phyloP scores from a whole-genome alignment of 2,329 filamentous ascomycete species.

The Pseudocercospora musae region DNA sequence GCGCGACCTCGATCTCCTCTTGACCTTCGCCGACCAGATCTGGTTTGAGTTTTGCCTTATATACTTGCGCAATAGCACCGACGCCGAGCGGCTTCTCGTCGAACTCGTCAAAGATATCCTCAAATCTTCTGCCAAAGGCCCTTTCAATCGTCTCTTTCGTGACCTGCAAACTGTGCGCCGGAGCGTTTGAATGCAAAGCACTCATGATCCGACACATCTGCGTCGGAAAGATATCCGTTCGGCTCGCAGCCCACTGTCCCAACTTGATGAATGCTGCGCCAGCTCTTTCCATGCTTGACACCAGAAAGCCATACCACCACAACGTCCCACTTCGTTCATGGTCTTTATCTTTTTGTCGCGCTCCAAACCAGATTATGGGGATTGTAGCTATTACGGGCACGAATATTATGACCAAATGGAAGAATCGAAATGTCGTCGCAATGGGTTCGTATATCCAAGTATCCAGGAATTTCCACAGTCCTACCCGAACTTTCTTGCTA shows the following conservation, averaged over 20 bases:
- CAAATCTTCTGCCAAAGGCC: slow-evolving; percentile 78
- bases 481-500: slow-evolving; percentile 56
- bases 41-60: slow-evolving; percentile 86
- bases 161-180: slow-evolving; percentile 77
- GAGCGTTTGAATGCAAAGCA: slow-evolving; percentile 88
- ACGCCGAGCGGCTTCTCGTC: slow-evolving; percentile 85
- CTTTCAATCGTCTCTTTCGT: slow-evolving; percentile 76
- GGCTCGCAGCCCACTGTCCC: slow-evolving; percentile 96
- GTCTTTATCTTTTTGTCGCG: slow-evolving; percentile 59
- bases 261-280: slow-evolving; percentile 98
- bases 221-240: slow-evolving; percentile 91
- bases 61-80: slow-evolving; percentile 95
- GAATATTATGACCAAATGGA: slow-evolving; percentile 84
- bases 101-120: slow-evolving; percentile 96
- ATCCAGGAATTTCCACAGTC: slow-evolving; percentile 66
- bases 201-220: slow-evolving; percentile 94
- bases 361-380: slow-evolving; percentile 77
- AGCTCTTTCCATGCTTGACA: slow-evolving; percentile 84
- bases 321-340: slow-evolving; percentile 77
- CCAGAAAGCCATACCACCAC: slow-evolving; percentile 92
- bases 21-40: slow-evolving; percentile 59
- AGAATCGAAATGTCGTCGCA: slow-evolving; percentile 80
- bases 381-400: slow-evolving; percentile 80
- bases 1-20: slow-evolving; percentile 18
- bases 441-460: slow-evolving; percentile 75